phyloP scores from a whole-genome alignment of 352 stramenopile genomes.

The Pythium insidiosum region DNA sequence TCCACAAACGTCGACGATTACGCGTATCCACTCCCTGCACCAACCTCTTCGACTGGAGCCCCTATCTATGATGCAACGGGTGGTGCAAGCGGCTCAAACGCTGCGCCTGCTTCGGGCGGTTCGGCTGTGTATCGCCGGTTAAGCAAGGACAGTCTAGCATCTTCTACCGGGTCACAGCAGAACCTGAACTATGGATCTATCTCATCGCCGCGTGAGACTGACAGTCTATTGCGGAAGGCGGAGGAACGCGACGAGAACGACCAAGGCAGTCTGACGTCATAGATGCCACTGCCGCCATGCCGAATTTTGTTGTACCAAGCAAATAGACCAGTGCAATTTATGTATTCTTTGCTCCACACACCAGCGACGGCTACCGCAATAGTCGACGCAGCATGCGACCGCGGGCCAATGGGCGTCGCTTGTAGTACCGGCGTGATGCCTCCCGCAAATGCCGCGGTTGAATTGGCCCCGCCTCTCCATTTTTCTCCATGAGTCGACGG shows the following conservation, averaged over 20 bases:
- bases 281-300: background rate
- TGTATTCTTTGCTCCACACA: too few species aligned
- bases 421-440: conserved; percentile 81
- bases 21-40: conserved; percentile 26
- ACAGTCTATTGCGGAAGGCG: background rate
- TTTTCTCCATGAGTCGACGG: conserved; percentile 72
- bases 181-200: conserved; percentile 6
- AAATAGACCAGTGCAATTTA: background rate
- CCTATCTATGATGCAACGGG: background rate
- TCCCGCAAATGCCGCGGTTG: conserved; percentile 67
- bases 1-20: conserved; percentile 51
- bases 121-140: conserved; percentile 11
- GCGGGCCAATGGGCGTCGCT: conserved; percentile 49
- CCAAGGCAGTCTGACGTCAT: too few species aligned
- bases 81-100: too few species aligned
- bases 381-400: conserved; percentile 51
- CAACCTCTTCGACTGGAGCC: background rate
- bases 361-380: conserved; percentile 30
- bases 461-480: conserved; percentile 69
- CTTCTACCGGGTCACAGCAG: conserved; percentile 8
- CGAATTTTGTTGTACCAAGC: background rate
- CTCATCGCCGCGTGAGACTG: conserved; percentile 5
- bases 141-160: conserved; percentile 15
- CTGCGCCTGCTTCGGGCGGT: too few species aligned
- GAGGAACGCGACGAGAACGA: background rate